Evolutionary conservation across 306 rosid species (phyloP).

Genomic region (Coriaria nepalensis): DNA sequence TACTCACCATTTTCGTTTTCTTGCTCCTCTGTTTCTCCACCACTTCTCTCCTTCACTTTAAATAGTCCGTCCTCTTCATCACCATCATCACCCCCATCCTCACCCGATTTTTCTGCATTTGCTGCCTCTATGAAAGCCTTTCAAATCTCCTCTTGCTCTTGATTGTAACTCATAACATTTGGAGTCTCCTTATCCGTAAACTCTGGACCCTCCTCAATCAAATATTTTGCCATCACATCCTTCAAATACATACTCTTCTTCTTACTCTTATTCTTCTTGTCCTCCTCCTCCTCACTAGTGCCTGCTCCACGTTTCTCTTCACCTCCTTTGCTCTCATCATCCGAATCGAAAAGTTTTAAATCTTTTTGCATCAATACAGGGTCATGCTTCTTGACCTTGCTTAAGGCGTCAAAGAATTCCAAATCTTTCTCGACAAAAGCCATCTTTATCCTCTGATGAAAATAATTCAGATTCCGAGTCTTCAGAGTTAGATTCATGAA

Average conservation of each 20-base stretch:
- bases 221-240: constrained; percentile 57
- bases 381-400: constrained; percentile 61
- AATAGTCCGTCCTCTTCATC: constrained; percentile 44
- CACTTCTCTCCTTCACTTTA: constrained; percentile 17
- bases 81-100: constrained; percentile 6
- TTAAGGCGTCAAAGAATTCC: constrained; percentile 48
- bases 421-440: constrained; percentile 12
- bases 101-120: constrained; percentile 8
- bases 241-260: constrained; percentile 74
- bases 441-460: constrained; percentile 24
- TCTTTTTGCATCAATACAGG: constrained; percentile 52
- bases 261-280: constrained; percentile 41
- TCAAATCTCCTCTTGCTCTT: constrained; percentile 58
- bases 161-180: constrained; percentile 26
- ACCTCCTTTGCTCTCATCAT: constrained; percentile 16
- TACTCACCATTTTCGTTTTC: constrained; percentile 22
- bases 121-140: constrained; percentile 48
- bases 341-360: constrained; percentile 37
- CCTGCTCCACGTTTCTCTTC: constrained; percentile 16
- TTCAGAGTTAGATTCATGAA: constrained; percentile 24
- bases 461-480: constrained; percentile 29
- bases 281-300: constrained; percentile 14
- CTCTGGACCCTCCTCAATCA: constrained; percentile 63
- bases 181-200: constrained; percentile 18
- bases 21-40: constrained; percentile 26